Evolutionary conservation across 1,284 basidiomycete species (phyloP).

Genomic region (Apiotrichum montevideense): DNA sequence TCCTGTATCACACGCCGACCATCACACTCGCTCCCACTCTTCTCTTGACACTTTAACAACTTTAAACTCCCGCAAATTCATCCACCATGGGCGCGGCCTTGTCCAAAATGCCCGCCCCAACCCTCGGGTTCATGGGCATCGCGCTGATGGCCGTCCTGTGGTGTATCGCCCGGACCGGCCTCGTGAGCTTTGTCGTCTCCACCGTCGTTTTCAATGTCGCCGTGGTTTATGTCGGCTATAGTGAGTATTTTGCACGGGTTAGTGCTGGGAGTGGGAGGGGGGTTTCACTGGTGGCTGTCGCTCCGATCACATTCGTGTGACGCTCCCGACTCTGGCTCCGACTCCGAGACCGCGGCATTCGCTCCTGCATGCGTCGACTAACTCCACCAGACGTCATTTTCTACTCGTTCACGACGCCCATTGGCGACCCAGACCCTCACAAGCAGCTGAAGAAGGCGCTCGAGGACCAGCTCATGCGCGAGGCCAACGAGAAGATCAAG

Average conservation of each 20-base stretch:
- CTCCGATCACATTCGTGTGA: too few species aligned
- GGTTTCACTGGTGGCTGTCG: too few species aligned
- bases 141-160: background rate
- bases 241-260: background rate
- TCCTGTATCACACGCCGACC: too few species aligned
- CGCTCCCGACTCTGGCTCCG: too few species aligned
- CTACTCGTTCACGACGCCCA: slow-evolving; percentile 49
- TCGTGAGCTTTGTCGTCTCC: background rate
- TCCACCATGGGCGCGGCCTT: background rate
- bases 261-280: background rate
- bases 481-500: slow-evolving; percentile 12
- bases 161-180: background rate
- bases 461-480: slow-evolving; percentile 12
- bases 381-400: background rate
- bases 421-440: slow-evolving; percentile 54
- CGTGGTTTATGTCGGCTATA: background rate
- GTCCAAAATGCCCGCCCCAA: background rate
- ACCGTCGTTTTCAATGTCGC: background rate
- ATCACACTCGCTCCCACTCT: too few species aligned
- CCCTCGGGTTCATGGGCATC: background rate
- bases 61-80: too few species aligned
- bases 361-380: too few species aligned
- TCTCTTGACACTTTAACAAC: too few species aligned
- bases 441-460: slow-evolving; percentile 48
- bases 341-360: too few species aligned